These are phyloP conservation scores for Luvunga scandens DNA, from an alignment of 345 rosid species.

Conservation along the genomic window DNA sequence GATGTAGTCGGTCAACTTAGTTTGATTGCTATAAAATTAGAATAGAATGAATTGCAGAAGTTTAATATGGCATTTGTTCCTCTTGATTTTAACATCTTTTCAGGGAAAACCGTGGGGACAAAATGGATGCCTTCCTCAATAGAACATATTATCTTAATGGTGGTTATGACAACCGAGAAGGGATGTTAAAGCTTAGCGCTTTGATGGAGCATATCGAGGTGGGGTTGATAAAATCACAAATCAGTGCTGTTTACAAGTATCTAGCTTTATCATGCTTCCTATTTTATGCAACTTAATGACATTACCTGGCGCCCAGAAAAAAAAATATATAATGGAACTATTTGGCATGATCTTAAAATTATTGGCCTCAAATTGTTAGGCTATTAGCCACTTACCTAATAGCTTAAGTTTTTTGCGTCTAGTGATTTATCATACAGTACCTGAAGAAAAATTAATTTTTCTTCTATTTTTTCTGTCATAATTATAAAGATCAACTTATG, in stretches of 20 bases:
- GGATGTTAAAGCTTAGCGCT: constrained; percentile 62
- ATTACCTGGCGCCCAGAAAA: too few relatives aligned
- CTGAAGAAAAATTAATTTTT: too few relatives aligned
- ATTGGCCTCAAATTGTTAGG: background rate
- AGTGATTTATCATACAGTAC: too few relatives aligned
- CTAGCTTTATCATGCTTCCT: background rate
- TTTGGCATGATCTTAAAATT: background rate
- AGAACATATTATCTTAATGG: constrained; percentile 63
- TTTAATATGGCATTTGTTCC: background rate
- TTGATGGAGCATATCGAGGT: constrained; percentile 70
- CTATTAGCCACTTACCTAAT: too few relatives aligned
- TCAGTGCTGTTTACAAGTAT: background rate
- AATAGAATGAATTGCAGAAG: background rate
- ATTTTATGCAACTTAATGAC: background rate
- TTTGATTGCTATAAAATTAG: background rate
- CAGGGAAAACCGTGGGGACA: constrained; percentile 65
- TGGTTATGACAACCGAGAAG: constrained; percentile 54
- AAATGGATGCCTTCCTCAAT: constrained; percentile 60
- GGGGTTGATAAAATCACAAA: constrained; percentile 4
- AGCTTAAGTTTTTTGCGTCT: too few relatives aligned
- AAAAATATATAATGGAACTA: background rate
- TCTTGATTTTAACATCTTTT: constrained; percentile 6
- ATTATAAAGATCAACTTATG: too few relatives aligned
- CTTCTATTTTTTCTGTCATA: too few relatives aligned
- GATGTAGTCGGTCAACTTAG: background rate